A percentile compares a stretch with the other conserved stretches of the same genome.
Conservation (phyloP, 2,329 filamentous ascomycete species). For the Colletotrichum neosansevieriae region DNA sequence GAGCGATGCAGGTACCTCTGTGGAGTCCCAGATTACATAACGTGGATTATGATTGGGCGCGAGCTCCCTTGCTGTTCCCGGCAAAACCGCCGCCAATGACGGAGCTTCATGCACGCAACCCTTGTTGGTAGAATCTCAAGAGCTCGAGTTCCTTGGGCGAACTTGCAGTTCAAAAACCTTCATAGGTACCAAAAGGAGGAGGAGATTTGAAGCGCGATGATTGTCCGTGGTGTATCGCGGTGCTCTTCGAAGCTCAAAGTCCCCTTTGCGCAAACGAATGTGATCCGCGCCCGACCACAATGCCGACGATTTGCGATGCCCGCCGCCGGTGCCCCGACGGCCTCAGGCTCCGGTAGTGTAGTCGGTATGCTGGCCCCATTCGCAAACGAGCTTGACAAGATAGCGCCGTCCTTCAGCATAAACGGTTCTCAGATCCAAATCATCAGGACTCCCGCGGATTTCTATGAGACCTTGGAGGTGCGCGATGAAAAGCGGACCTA, state of each 20-base stretch:
- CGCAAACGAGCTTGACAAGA: conserved; percentile 81
- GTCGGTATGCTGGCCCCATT: conserved; percentile 65
- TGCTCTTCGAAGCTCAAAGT: conserved; percentile 46
- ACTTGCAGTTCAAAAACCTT: not conserved
- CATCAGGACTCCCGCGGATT: conserved; percentile 83
- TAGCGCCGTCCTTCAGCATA: conserved; percentile 92
- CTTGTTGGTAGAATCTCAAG: conserved; percentile 21
- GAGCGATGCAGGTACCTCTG: conserved; percentile 29
- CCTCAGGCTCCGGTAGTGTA: conserved; percentile 45
- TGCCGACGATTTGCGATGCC: conserved; percentile 40
- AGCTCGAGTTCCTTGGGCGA: conserved; percentile 24
- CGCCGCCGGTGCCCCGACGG: conserved; percentile 34
- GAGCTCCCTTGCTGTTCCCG: conserved; percentile 21
- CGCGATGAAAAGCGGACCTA: conserved; percentile 13
- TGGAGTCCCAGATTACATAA: conserved; percentile 36
- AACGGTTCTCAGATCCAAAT: conserved; percentile 84
- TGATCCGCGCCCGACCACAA: conserved; percentile 33
- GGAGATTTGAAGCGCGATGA: conserved; percentile 45
- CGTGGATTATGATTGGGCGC: conserved; percentile 27
- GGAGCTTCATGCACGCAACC: conserved; percentile 38
- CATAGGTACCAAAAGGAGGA: not conserved
- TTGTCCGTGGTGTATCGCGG: conserved; percentile 49
- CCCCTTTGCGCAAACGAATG: conserved; percentile 25
- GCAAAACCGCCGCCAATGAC: conserved; percentile 39
- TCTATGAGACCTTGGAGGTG: conserved; percentile 93